Evolutionary conservation across 495 filamentous ascomycete genomes (phyloP).

Genomic region (Penicillium herquei): DNA sequence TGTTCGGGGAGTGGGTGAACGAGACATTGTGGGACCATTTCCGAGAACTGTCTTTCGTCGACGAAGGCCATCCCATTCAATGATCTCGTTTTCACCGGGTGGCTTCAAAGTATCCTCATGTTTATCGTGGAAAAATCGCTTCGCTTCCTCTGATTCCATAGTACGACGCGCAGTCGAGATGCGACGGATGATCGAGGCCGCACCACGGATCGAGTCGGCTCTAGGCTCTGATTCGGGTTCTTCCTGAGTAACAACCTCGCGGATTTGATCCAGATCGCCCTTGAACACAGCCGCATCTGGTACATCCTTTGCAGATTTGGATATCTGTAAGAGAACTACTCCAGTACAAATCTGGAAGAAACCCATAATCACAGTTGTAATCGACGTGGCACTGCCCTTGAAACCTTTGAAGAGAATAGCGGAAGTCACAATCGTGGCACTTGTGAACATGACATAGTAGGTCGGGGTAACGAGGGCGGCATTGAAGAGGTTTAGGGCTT

Average conservation of each 20-base stretch:
- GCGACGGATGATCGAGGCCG: conserved; percentile 84
- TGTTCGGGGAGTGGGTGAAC: conserved; percentile 25
- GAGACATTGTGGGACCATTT: conserved; percentile 41
- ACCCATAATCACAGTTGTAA: conserved; percentile 86
- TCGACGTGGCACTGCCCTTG: conserved; percentile 77
- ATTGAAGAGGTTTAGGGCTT: conserved; percentile 98
- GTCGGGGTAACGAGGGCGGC: conserved; percentile 96
- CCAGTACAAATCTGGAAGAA: conserved; percentile 94
- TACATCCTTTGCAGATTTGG: conserved; percentile 96
- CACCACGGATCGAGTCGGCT: conserved; percentile 91
- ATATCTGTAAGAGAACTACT: conserved; percentile 95
- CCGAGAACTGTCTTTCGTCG: conserved; percentile 72
- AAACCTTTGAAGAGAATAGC: conserved; percentile 93
- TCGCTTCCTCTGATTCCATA: conserved; percentile 78
- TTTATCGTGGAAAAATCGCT: conserved; percentile 75
- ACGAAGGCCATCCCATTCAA: conserved; percentile 93
- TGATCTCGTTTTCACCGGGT: conserved; percentile 69
- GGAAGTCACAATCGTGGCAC: conserved; percentile 88
- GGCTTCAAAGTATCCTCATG: conserved; percentile 68
- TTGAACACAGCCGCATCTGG: conserved; percentile 91
- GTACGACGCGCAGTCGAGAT: conserved; percentile 74
- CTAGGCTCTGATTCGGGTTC: conserved; percentile 95
- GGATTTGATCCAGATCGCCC: conserved; percentile 91
- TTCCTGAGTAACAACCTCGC: conserved; percentile 89
- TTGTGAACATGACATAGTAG: conserved; percentile 98